phyloP scores from a whole-genome alignment of 805 yeast genomes.

The Metschnikowia similis region DNA sequence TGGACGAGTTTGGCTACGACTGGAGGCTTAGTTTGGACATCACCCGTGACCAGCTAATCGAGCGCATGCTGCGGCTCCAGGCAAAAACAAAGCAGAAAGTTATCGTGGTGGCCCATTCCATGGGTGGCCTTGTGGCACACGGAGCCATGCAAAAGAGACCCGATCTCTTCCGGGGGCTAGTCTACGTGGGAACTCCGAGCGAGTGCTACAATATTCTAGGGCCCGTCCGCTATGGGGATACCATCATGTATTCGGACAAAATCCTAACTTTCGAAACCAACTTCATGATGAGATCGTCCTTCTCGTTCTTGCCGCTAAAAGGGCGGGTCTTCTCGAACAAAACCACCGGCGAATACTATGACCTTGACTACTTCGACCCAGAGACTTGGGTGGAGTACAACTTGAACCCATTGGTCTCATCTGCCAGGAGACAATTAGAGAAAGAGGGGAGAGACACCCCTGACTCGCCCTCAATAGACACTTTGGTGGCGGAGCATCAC shows the following conservation, averaged over 20 bases:
- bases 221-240: conserved; percentile 78
- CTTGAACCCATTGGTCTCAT: conserved; percentile 67
- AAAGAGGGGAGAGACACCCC: conserved; percentile 1
- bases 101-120: conserved; percentile 80
- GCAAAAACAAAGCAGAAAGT: conserved; percentile 53
- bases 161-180: conserved; percentile 61
- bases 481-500: conserved; percentile 9
- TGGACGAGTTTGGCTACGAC: conserved; percentile 84
- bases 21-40: conserved; percentile 77
- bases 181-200: conserved; percentile 81
- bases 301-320: conserved; percentile 67
- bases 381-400: conserved; percentile 75
- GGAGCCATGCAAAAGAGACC: conserved; percentile 70
- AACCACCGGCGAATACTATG: conserved; percentile 52
- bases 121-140: conserved; percentile 90
- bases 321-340: conserved; percentile 71
- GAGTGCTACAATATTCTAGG: conserved; percentile 85
- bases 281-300: conserved; percentile 85
- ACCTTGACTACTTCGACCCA: conserved; percentile 75
- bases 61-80: conserved; percentile 45
- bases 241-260: conserved; percentile 68
- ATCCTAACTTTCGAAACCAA: conserved; percentile 76
- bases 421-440: conserved; percentile 21
- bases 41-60: conserved; percentile 46
- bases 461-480: conserved; percentile 7